These are phyloP conservation scores for Thraustotheca clavata DNA, from an alignment of 352 stramenopile species.

Conservation along the genomic window DNA sequence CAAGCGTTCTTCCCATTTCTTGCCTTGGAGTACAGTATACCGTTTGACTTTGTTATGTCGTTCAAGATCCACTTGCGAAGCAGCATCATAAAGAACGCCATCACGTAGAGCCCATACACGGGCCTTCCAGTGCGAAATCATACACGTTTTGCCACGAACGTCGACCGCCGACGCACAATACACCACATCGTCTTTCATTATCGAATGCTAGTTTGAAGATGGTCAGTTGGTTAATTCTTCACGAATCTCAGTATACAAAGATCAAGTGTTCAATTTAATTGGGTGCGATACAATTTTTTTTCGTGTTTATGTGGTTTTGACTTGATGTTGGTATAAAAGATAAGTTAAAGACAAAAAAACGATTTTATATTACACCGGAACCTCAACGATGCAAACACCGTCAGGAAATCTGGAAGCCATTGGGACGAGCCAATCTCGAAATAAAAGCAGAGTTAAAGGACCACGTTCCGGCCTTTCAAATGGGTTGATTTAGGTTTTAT, in stretches of 20 bases:
- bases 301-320: neutral
- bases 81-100: neutral
- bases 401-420: no score
- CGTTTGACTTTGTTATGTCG: neutral
- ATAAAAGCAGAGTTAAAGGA: no score
- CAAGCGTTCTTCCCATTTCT: slow-evolving; percentile 5
- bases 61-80: neutral
- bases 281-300: neutral
- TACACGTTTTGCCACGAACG: slow-evolving; percentile 13
- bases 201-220: neutral
- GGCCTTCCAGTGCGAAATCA: slow-evolving; percentile 11
- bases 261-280: neutral
- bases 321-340: neutral
- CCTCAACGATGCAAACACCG: no score
- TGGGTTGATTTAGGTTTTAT: no score
- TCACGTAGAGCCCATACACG: slow-evolving; percentile 15
- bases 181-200: neutral
- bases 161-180: neutral
- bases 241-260: neutral
- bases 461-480: no score
- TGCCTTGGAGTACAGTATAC: slow-evolving; percentile 18
- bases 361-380: neutral
- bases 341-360: neutral
- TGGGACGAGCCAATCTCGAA: no score
- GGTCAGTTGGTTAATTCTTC: no score